Conservation (phyloP, 768 basidiomycete genomes). For the Lentinula detonsa region DNA sequence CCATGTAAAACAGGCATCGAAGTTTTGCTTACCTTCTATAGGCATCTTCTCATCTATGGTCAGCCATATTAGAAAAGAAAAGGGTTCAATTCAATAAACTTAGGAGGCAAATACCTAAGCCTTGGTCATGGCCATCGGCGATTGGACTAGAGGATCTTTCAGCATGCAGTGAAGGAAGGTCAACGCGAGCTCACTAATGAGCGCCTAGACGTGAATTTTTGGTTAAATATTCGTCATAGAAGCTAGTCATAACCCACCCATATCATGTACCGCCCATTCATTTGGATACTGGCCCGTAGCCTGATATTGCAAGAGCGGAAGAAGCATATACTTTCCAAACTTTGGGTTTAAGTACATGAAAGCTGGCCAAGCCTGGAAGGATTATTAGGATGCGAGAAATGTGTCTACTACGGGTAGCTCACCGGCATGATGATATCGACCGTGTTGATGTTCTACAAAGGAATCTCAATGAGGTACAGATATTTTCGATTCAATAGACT, state of each 20-base stretch:
- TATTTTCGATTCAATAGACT: background rate
- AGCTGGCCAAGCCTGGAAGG: constrained; percentile 26
- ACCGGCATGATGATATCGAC: constrained; percentile 38
- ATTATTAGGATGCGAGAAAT: background rate
- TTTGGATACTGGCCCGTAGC: constrained; percentile 14
- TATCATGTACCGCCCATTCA: constrained; percentile 23
- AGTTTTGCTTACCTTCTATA: constrained; percentile 16
- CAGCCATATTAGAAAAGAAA: background rate
- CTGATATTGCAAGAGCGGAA: constrained; percentile 47
- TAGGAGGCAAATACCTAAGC: background rate
- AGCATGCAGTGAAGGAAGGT: background rate
- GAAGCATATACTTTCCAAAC: constrained; percentile 34
- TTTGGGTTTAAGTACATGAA: constrained; percentile 37
- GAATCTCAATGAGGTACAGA: background rate
- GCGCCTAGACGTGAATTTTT: constrained; percentile 23
- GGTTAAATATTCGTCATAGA: constrained; percentile 27
- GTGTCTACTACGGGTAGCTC: background rate
- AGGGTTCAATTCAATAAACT: background rate
- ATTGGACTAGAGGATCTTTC: background rate
- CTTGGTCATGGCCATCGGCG: constrained; percentile 12
- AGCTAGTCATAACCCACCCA: constrained; percentile 16
- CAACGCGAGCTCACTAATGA: background rate
- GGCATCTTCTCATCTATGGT: constrained; percentile 10
- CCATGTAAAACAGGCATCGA: background rate
- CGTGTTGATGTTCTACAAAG: constrained; percentile 29